Evolutionary conservation across 139 green algal species (phyloP), one percentile per base, ranked within the genome.

Genomic region (Dunaliella sp.): DNA sequence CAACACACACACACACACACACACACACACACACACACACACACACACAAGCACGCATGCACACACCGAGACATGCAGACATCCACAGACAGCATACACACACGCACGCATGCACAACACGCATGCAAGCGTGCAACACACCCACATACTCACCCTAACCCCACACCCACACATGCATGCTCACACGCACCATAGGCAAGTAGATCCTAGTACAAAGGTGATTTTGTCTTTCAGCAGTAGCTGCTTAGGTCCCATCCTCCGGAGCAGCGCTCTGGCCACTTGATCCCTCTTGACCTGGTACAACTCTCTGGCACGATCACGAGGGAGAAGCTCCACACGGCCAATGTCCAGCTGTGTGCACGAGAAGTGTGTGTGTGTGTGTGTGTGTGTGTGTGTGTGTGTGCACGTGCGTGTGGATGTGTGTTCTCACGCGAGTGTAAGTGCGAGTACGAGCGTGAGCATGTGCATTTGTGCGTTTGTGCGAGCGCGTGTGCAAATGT

Each of bases 141-240:
- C 36, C 16, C 37, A 24, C 57, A 32, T 24, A 72, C 36, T 16
- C 25, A 32, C 7, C 1, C 36, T 1, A 7, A 34, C 36, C 28
- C 36, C 36, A 25, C n/a, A 24, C 32, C 26, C 79, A 83, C 22
- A 21, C 3, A 31, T 36, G 1, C 16, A 22, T 2, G 3, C 22
- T 3, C 74, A 38, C 1, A 32, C 87, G 30, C 80, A 92, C 89
- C 89, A 92, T 36, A 90, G 57, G 36, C 82, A 81, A 35, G 76
- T 88, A 57, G 85, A 89, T 33, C 90, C 90, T 37, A 91, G 73
- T 38, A 93, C 31, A 85, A 95, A 95, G 1, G 89, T 80, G 0
- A 93, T 34, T 86, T 95, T 95, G 83, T 95, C 92, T 0, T 90
- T 59, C 21, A 93, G 85, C 86, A 92, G 83, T 48, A 93, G 87